phyloP scores from a whole-genome alignment of 352 stramenopile species.

The Phytophthora pseudosyringae region DNA sequence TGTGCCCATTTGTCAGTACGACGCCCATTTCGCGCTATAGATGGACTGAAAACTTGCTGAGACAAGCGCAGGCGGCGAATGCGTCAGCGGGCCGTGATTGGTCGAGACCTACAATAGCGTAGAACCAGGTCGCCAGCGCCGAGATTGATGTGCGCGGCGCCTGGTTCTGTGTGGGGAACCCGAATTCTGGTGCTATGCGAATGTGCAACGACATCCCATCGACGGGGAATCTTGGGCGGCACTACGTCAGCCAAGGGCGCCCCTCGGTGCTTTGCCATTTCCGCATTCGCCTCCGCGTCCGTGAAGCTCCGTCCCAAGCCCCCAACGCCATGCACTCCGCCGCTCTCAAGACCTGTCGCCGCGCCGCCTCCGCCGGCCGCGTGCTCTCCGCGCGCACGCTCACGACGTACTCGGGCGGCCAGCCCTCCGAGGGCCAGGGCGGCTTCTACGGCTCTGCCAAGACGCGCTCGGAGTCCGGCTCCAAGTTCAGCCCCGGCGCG shows the following conservation, averaged over 20 bases:
- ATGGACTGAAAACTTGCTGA: too few relatives aligned
- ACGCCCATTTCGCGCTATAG: too few relatives aligned
- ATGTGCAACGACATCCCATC: slow-evolving; percentile 14
- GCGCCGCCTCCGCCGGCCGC: slow-evolving; percentile 12
- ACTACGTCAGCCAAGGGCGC: slow-evolving; percentile 8
- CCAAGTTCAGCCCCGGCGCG: slow-evolving; percentile 68
- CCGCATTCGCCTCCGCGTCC: slow-evolving; percentile 19
- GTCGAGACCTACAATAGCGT: too few relatives aligned
- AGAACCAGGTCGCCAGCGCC: not conserved
- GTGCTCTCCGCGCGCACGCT: slow-evolving; percentile 28
- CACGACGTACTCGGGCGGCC: slow-evolving; percentile 90
- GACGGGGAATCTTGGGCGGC: slow-evolving; percentile 8
- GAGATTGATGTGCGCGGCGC: not conserved
- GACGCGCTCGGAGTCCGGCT: slow-evolving; percentile 69
- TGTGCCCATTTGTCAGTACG: too few relatives aligned
- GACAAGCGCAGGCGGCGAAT: too few relatives aligned
- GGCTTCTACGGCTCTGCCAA: slow-evolving; percentile 92
- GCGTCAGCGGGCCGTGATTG: too few relatives aligned
- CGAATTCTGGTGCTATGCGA: slow-evolving; percentile 9
- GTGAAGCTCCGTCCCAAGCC: not conserved
- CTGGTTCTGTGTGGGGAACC: not conserved
- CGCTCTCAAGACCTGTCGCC: slow-evolving; percentile 30
- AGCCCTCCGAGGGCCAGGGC: slow-evolving; percentile 89
- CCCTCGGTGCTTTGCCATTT: slow-evolving; percentile 20
- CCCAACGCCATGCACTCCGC: slow-evolving; percentile 25